Base-by-base conservation (phyloP, 768 basidiomycete species). In the Rubroboletus pulcherrimus region DNA sequence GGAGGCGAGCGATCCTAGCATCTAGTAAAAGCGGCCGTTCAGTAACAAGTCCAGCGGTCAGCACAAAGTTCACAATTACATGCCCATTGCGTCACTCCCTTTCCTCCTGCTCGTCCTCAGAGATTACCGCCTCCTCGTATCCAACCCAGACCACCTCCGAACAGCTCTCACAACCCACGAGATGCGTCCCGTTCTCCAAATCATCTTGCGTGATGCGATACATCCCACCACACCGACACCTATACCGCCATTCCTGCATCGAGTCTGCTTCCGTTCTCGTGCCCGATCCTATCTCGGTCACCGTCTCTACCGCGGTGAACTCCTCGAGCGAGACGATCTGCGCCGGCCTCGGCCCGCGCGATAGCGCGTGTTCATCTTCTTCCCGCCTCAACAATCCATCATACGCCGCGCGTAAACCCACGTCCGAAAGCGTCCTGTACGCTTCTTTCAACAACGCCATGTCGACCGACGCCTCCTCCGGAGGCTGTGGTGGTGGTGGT, bases 91-190 rank as follows among this genome's bases (percentile, higher is more conserved):
- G 45, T 46, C 19, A 46, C 30, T 30, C 29, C 17, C 17, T 29
- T 9, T 44, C 29, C 11, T 30, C 33, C 8, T 7, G 21, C 15
- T 35, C 35, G 21, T 37, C 47, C 34, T 37, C 47, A 17, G 35
- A 37, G 24, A 12, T 35, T 15, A 26, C 88, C 11, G 17, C 74
- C 12, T 79, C 64, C 70, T 93, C 86, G 63, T 91, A 93, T 1
- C 91, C 91, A n/a, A 84, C 87, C 47, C 90, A 93, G 1, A 93
- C 75, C 9, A 82, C 83, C 69, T 93, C 91, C 15, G 91, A 93
- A 66, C 91, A 93, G 51, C 81, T 81, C 52, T 72, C 80, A 60
- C 91, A 93, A 2, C 79, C 83, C 10, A 91, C 73, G 7, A 93
- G 76, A 67, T 93, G 91, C 47, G 75, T 74, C n/a, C 82, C 91